phyloP scores from a whole-genome alignment of 2,329 filamentous ascomycete species.

The Pseudocercospora fijiensis region DNA sequence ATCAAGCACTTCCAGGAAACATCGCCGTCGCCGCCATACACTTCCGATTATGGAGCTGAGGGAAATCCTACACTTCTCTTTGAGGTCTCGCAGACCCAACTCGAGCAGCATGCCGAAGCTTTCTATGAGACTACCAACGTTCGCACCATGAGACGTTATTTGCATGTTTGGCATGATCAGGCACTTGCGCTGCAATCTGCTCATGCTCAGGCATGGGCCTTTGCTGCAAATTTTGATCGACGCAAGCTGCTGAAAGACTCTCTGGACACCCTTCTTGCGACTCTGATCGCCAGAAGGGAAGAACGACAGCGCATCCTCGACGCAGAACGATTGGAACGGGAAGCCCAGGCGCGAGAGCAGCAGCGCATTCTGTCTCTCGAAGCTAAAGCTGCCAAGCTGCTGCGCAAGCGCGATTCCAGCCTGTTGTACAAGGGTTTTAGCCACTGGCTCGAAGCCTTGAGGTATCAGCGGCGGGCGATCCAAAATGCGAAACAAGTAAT shows the following conservation, averaged over 20 bases:
- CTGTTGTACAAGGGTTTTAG: conserved; percentile 64
- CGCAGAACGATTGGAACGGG: conserved; percentile 17
- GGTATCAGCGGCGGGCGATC: conserved; percentile 63
- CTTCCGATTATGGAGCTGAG: conserved; percentile 22
- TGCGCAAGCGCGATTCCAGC: conserved; percentile 60
- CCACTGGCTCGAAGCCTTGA: conserved; percentile 67
- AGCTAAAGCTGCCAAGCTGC: conserved; percentile 5
- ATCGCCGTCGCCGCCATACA: conserved; percentile 19
- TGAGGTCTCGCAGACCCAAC: conserved; percentile 30
- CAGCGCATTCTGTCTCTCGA: conserved; percentile 20
- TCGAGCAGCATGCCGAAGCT: conserved; percentile 34
- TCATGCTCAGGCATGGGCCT: conserved; percentile 35
- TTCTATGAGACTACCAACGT: conserved; percentile 28
- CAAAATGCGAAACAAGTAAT: conserved; percentile 15
- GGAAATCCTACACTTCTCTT: conserved; percentile 26
- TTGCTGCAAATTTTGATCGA: conserved; percentile 53
- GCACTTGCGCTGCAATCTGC: conserved; percentile 37
- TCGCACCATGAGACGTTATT: conserved; percentile 23
- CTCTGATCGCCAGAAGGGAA: conserved; percentile 28
- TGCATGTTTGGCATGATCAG: conserved; percentile 48
- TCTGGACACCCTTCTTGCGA: conserved; percentile 52
- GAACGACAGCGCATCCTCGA: conserved; percentile 14
- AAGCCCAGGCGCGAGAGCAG: conserved; percentile 18
- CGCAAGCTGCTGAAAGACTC: conserved; percentile 53
- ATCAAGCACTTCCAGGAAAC: conserved; percentile 22